Base-by-base conservation (phyloP, 305 asterid species). In the Fraxinus sp. region DNA sequence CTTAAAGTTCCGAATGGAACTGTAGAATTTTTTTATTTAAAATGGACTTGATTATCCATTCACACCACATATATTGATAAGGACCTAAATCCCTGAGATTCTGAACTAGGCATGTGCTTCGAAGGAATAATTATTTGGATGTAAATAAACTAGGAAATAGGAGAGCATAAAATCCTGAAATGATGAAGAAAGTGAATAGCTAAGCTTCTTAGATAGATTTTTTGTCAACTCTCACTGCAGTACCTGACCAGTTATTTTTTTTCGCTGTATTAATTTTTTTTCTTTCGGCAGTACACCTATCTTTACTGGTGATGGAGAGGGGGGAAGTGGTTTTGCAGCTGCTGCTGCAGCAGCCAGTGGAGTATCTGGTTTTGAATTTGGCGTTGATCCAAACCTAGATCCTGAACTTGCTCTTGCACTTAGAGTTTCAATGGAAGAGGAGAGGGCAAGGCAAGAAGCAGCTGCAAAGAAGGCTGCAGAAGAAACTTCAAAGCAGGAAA, bases 381-480 rank as follows among this genome's bases (percentile, higher is more conserved):
- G 99, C 36, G 99, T 96, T 83, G 98, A 96, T 88, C 99, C 99
- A 14, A 96, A 96, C 88, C 82, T 96, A 92, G 99, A 96, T 87
- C 99, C 99, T 7, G 99, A 96, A 87, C 99, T 96, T 87, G 99
- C 99, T 84, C 98, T 96, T 77, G 99, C 99, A 74, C 99, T 96
- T 80, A 90, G 99, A 80, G 98, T 96, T 74, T 96, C 99, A 84
- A 94, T 96, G 99, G 99, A 96, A 85, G 99, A 96, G 91, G 99
- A 96, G 90, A 93, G 99, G 87, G 99, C 99, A 81, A 94, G 99
- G 90, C 99, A 96, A 87, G 99, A 93, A 88, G 98, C 97, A 75
- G 98, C 98, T 72, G 99, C 99, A 9, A 96, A 91, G 83, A 95
- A 95, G 88, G 97, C 99, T 83, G 91, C 98, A 16, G 99, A 94